Percentiles rank a stretch among this genome's conserved stretches.
Evolutionary conservation across 2,329 filamentous ascomycete genomes (phyloP).

Genomic region (Lachnellula arida): DNA sequence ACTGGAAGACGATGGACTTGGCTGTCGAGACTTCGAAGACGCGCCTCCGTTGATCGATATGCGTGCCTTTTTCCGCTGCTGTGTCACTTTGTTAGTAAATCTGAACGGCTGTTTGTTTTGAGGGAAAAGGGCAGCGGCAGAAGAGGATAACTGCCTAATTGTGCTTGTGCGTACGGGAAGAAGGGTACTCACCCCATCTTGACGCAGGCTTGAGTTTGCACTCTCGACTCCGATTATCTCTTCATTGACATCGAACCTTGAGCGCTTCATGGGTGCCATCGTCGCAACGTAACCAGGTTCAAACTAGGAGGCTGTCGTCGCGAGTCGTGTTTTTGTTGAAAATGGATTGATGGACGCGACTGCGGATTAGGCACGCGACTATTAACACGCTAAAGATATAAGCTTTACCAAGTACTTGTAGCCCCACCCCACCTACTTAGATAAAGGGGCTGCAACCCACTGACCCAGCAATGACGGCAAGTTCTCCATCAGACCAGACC

Average conservation of each 20-base stretch:
- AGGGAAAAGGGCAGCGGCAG: background rate
- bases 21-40: slow-evolving; percentile 16
- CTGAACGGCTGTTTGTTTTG: background rate
- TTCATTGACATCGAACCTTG: slow-evolving; percentile 29
- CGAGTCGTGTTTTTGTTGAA: background rate
- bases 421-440: too few species aligned
- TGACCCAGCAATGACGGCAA: too few species aligned
- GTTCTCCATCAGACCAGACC: too few species aligned
- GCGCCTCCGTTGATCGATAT: slow-evolving; percentile 24
- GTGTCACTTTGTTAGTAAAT: slow-evolving; percentile 4
- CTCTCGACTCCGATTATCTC: slow-evolving; percentile 31
- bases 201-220: slow-evolving; percentile 26
- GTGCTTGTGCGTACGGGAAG: background rate
- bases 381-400: too few species aligned
- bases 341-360: background rate
- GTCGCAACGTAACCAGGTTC: background rate
- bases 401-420: too few species aligned
- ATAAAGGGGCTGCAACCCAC: too few species aligned
- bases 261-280: slow-evolving; percentile 42
- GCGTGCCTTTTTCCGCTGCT: slow-evolving; percentile 40
- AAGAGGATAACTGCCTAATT: background rate
- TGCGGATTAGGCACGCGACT: too few species aligned
- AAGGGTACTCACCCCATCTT: slow-evolving; percentile 28
- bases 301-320: too few species aligned
- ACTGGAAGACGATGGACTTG: slow-evolving; percentile 19